Conservation (phyloP, 352 stramenopile genomes). For the Pythium dissotocum region DNA sequence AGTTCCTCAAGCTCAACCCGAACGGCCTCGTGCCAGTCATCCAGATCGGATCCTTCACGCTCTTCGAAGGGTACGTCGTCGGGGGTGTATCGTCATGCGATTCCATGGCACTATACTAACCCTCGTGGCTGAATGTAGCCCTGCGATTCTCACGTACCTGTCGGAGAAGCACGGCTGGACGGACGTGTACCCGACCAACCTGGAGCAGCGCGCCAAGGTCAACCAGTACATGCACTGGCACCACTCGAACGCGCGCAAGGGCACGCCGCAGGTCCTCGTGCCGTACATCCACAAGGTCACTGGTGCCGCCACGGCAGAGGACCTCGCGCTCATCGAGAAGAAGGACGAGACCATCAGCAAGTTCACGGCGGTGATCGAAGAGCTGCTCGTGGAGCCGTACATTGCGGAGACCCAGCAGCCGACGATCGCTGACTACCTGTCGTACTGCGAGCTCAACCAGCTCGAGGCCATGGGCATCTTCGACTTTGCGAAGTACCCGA, state of each 20-base stretch:
- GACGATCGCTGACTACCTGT: slow-evolving; percentile 57
- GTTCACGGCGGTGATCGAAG: slow-evolving; percentile 32
- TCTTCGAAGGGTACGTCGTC: slow-evolving; percentile 41
- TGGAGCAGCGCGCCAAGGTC: slow-evolving; percentile 44
- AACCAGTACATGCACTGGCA: slow-evolving; percentile 79
- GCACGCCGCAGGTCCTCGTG: slow-evolving; percentile 31
- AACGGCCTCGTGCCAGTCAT: slow-evolving; percentile 47
- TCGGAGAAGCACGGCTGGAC: slow-evolving; percentile 52
- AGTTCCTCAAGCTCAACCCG: slow-evolving; percentile 49
- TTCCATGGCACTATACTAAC: too few species aligned
- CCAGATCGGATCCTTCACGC: slow-evolving; percentile 32
- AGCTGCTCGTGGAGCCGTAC: slow-evolving; percentile 36
- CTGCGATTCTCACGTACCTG: slow-evolving; percentile 55
- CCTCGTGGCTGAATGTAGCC: background rate
- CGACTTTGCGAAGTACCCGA: slow-evolving; percentile 34
- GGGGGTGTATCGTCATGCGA: too few species aligned
- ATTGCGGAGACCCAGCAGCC: slow-evolving; percentile 48
- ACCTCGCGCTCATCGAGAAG: slow-evolving; percentile 18
- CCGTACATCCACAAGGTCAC: background rate
- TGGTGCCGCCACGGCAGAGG: slow-evolving; percentile 1
- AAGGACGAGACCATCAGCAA: slow-evolving; percentile 28
- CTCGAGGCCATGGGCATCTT: slow-evolving; percentile 49
- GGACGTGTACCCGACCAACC: slow-evolving; percentile 47
- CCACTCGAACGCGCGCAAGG: slow-evolving; percentile 53
- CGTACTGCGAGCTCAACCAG: slow-evolving; percentile 69